Conservation (phyloP, 169 alveolate species). For the Plasmodium vivax region DNA sequence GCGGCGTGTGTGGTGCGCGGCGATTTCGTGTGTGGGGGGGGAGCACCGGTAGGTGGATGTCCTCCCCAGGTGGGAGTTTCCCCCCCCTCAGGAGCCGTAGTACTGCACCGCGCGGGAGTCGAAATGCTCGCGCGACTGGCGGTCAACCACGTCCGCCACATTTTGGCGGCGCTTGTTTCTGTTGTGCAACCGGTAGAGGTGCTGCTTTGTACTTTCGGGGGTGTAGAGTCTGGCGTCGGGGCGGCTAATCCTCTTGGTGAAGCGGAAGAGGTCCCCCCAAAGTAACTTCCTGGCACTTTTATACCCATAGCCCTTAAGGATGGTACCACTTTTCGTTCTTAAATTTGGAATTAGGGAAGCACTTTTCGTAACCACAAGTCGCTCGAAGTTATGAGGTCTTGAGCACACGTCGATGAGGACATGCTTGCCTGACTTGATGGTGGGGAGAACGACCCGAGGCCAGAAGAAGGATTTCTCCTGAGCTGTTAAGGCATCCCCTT, state of each 20-base stretch:
- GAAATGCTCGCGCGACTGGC: background rate
- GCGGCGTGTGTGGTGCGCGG: background rate
- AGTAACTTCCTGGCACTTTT: constrained; percentile 83
- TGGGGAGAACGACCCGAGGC: constrained; percentile 90
- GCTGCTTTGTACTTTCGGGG: constrained; percentile 78
- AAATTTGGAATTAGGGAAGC: constrained; percentile 83
- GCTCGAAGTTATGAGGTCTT: constrained; percentile 81
- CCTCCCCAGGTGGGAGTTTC: background rate
- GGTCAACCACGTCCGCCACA: background rate
- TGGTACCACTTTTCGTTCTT: constrained; percentile 59
- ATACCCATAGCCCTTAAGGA: constrained; percentile 70
- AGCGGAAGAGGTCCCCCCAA: constrained; percentile 94
- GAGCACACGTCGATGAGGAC: constrained; percentile 89
- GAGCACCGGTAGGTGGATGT: background rate
- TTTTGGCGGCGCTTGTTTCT: constrained; percentile 69
- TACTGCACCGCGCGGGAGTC: constrained; percentile 32
- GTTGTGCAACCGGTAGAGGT: constrained; percentile 78
- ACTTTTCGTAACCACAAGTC: constrained; percentile 85
- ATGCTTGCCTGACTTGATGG: constrained; percentile 88
- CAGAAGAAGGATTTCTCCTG: constrained; percentile 89
- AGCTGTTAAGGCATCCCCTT: constrained; percentile 78
- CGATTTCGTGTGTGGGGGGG: background rate
- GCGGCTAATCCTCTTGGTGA: constrained; percentile 85
- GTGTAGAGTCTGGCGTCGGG: constrained; percentile 90
- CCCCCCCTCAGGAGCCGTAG: constrained; percentile 5